Evolutionary conservation across 805 yeast genomes (phyloP).

Genomic region (Scheffersomyces ergatensis): DNA sequence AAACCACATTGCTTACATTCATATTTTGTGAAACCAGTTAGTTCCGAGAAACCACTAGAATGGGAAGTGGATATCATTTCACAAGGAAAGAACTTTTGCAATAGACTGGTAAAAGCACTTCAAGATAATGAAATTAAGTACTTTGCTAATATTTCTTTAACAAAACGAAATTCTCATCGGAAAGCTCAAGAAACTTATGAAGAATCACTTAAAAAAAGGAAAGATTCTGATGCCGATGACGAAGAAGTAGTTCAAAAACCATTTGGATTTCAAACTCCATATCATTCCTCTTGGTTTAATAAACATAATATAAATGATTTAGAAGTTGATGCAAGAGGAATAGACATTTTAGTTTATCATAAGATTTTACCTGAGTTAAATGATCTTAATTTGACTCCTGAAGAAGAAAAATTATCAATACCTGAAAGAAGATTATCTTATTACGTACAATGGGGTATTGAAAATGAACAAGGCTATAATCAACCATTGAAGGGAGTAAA

Average conservation of each 20-base stretch:
- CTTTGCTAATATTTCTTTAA: conserved; percentile 31
- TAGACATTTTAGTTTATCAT: conserved; percentile 16
- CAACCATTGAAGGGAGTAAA: conserved; percentile 13
- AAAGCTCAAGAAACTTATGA: conserved; percentile 18
- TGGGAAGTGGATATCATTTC: conserved; percentile 33
- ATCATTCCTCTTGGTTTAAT: conserved; percentile 31
- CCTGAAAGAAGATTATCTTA: conserved; percentile 25
- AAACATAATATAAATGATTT: conserved; percentile 11
- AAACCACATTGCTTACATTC: conserved; percentile 37
- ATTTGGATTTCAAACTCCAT: conserved; percentile 32
- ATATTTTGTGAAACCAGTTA: conserved; percentile 21
- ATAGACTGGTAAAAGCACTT: conserved; percentile 24
- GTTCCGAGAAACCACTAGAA: conserved; percentile 11
- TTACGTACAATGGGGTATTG: conserved; percentile 24
- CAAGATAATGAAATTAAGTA: conserved; percentile 24
- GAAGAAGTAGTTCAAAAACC: conserved; percentile 26
- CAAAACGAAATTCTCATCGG: conserved; percentile 26
- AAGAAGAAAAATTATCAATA: conserved; percentile 19
- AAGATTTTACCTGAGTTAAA: conserved; percentile 33
- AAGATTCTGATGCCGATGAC: conserved; percentile 24
- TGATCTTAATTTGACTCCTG: conserved; percentile 20
- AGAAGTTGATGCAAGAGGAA: conserved; percentile 11
- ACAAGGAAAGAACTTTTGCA: conserved; percentile 36
- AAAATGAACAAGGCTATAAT: conserved; percentile 11
- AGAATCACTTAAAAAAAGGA: conserved; percentile 13